Conservation (phyloP, 805 yeast genomes). For the Ogataea haglerorum region DNA sequence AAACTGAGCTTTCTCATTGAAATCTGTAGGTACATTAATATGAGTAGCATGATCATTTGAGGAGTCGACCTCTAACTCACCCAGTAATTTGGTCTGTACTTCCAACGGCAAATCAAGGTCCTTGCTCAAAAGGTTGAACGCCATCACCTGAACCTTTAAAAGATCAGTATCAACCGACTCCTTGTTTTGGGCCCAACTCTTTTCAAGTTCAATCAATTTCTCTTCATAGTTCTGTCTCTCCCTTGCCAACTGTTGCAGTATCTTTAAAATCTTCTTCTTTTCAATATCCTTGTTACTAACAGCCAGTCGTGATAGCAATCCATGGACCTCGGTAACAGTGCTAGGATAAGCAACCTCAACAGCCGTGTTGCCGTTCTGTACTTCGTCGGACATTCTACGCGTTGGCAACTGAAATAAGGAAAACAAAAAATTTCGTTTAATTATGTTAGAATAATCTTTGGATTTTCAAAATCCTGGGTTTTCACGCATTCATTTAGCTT, state of each 20-base stretch:
- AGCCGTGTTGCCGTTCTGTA: slow-evolving; percentile 4
- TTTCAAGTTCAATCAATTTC: slow-evolving; percentile 31
- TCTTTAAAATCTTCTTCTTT: slow-evolving; percentile 41
- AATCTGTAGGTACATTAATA: slow-evolving; percentile 23
- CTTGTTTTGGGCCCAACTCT: slow-evolving; percentile 23
- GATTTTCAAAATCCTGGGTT: neutral
- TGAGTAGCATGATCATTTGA: neutral
- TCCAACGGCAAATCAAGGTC: slow-evolving; percentile 62
- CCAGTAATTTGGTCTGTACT: slow-evolving; percentile 39
- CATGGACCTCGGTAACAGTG: slow-evolving; percentile 24
- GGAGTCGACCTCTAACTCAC: slow-evolving; percentile 10
- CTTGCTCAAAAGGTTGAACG: slow-evolving; percentile 60
- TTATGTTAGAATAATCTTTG: neutral
- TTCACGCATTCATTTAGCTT: slow-evolving; percentile 21
- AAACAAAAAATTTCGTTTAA: slow-evolving; percentile 2
- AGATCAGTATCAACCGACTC: slow-evolving; percentile 42
- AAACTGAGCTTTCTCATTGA: slow-evolving; percentile 36
- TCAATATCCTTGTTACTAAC: slow-evolving; percentile 32
- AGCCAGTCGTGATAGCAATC: slow-evolving; percentile 27
- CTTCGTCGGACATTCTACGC: slow-evolving; percentile 8
- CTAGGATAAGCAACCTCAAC: slow-evolving; percentile 20
- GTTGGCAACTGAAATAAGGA: slow-evolving; percentile 6
- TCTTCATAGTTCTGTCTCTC: slow-evolving; percentile 37
- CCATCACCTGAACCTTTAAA: slow-evolving; percentile 56
- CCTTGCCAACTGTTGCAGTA: slow-evolving; percentile 38